phyloP scores from a whole-genome alignment of 2,329 filamentous ascomycete species.

The Fusarium sp. region DNA sequence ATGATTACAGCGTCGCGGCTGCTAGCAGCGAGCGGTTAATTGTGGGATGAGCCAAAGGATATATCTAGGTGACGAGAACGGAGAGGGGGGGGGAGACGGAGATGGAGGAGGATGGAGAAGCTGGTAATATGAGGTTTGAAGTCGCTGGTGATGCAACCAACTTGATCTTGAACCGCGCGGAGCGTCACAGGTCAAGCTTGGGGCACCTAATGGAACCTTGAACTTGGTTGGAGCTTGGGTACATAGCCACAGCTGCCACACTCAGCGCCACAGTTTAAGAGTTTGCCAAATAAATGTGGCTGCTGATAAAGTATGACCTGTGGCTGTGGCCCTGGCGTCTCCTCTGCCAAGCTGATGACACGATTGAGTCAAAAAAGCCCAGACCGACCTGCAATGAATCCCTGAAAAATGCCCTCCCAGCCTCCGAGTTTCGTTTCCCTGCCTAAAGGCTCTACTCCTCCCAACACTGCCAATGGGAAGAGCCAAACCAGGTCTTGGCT shows the following conservation, averaged over 20 bases:
- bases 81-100: constrained; percentile 10
- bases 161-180: constrained; percentile 34
- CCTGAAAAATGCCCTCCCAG: constrained; percentile 34
- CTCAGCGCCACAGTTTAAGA: constrained; percentile 19
- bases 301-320: not conserved
- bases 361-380: not conserved
- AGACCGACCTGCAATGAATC: constrained; percentile 27
- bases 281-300: not conserved
- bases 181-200: constrained; percentile 39
- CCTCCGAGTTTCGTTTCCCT: constrained; percentile 37
- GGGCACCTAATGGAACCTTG: constrained; percentile 3
- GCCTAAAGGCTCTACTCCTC: constrained; percentile 10
- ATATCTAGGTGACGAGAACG: constrained; percentile 2
- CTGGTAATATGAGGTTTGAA: constrained; percentile 40
- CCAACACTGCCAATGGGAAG: constrained; percentile 27
- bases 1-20: constrained; percentile 43
- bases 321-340: constrained; percentile 9
- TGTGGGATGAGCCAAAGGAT: constrained; percentile 15
- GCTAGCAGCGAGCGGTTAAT: constrained; percentile 33
- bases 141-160: constrained; percentile 46
- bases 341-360: constrained; percentile 10
- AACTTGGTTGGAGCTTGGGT: constrained; percentile 29
- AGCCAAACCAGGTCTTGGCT: not conserved
- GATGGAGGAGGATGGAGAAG: constrained; percentile 23
- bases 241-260: constrained; percentile 38